Base-by-base conservation (phyloP, 164 flowering plant species). In the Warburgia ugandensis region DNA sequence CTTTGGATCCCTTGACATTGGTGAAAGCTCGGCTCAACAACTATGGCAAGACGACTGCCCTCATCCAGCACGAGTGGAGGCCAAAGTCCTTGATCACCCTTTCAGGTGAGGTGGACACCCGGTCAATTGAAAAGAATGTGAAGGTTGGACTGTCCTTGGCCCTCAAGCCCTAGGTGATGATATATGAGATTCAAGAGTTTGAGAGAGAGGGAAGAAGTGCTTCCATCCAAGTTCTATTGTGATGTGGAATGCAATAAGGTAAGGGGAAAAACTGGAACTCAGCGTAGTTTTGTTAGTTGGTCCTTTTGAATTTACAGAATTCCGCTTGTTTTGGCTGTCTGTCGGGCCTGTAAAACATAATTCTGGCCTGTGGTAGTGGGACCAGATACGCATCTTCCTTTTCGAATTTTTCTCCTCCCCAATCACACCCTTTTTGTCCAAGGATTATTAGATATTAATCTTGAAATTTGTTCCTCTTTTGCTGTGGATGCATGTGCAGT, bases 51-150 rank as follows among this genome's bases (percentile, higher is more conserved):
- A 56, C 56, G 29, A 80, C 77, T 0, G 28, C 73, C 66, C 63
- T 77, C 30, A 68, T 65, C 50, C 91, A 79, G 48, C 69, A 59
- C 11, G 84, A 79, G 55, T 86, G 95, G 95, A 72, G 95, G 68
- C 88, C 86, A 1, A 83, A 83, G 50, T 83, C 88, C 16, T 56
- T 77, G 25, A 42, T 76, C 32, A 86, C 86, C 3, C 7, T 86
- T 51, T 83, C 91, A 5, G 78, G 71, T 0, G 86, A 86, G 64
- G 71, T 67, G 29, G 78, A 86, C 55, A 20, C 77, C 2, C 76
- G 75, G 71, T 64, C 68, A n/a, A 50, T 30, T 13, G 38, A 38
- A 25, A 48, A 59, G 0, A 37, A 77, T 7, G 62, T 84, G 14
- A 83, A 60, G 65, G 38, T 74, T 11, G 95, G 95, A 23, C 79